Percentiles rank a stretch among this genome's conserved stretches.
These are phyloP conservation scores for Pseudopithomyces chartarum DNA, from an alignment of 2,329 filamentous ascomycete genomes.

Conservation along the genomic window DNA sequence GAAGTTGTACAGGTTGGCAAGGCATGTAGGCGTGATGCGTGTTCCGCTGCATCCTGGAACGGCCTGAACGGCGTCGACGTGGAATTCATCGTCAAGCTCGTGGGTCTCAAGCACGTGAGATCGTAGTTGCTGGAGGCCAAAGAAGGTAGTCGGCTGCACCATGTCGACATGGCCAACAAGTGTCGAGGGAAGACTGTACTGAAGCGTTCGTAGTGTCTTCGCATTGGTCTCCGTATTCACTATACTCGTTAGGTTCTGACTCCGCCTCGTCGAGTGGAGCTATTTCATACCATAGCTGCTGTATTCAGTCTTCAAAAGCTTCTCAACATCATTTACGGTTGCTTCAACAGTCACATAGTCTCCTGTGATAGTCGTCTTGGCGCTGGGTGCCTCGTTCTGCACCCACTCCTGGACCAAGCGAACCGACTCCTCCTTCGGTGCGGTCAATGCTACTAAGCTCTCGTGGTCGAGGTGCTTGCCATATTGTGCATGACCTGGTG, in stretches of 20 bases:
- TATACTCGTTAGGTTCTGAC: conserved; percentile 7
- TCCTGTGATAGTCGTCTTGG: conserved; percentile 54
- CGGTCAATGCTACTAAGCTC: conserved; percentile 55
- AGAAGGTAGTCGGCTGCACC: conserved; percentile 58
- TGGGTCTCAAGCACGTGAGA: conserved; percentile 25
- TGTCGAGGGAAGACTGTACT: conserved; percentile 33
- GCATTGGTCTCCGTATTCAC: conserved; percentile 16
- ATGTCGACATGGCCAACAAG: conserved; percentile 48
- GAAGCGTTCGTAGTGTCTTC: conserved; percentile 16
- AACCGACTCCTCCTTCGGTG: conserved; percentile 55
- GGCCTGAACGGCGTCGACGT: conserved; percentile 13
- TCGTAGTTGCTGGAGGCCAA: conserved; percentile 20
- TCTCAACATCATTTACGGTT: conserved; percentile 54
- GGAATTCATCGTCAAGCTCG: conserved; percentile 10
- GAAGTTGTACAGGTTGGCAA: conserved; percentile 28
- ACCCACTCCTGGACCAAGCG: conserved; percentile 60
- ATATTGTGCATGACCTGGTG: conserved; percentile 57
- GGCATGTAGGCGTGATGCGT: conserved; percentile 25
- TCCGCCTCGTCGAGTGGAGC: background rate
- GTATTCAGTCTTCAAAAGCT: conserved; percentile 53
- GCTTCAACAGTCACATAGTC: conserved; percentile 60
- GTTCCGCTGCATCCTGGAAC: conserved; percentile 21
- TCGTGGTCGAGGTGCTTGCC: conserved; percentile 56
- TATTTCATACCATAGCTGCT: conserved; percentile 44
- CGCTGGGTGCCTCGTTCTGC: conserved; percentile 49